Evolutionary conservation across 192 early-diverging fungal genomes (phyloP), one percentile per base, ranked within the genome.

Genomic region (Coemansia biformis): DNA sequence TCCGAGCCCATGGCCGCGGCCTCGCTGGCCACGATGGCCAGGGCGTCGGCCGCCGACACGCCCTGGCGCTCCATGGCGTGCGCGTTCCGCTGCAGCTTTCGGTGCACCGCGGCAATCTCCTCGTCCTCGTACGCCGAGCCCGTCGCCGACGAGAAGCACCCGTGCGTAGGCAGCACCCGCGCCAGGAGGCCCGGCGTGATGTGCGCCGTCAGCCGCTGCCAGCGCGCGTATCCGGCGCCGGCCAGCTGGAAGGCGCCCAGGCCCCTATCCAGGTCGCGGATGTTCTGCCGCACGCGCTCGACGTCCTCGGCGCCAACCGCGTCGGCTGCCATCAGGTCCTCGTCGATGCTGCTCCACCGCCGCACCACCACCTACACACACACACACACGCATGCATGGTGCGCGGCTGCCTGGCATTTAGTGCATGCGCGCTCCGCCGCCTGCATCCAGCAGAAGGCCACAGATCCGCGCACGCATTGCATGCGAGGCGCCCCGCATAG

Each of bases 211-310:
- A 93, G 74, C 28, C 68, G 62, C n/a, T 79, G 48, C 95, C 92
- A 98, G 45, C 82, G 81, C 42, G 79, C 67, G 43, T 81, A 89
- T 13, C 81, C 29, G n/a, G 32, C 8, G 12, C 24, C 28, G 4
- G 76, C 62, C 2, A 88, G 51, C 12, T 87, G 91, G 63, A 93
- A 97, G 8, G 86, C 70, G 12, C 91, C 94, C 4, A 95, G 77
- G 39, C 75, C 80, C 6, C 66, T 72, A 54, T 98, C 92, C 47
- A 93, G 79, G 31, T 86, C 80, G 14, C 87, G 75, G 36, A 92
- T 83, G 38, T 86, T 84, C 84, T 72, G 21, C 23, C 59, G 75
- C 38, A 82, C 77, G 38, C 86, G 59, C 48, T 83, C 78, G 13
- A 79, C 57, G 28, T 92, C 81, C 4, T 79, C 81, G 6, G 54